Conservation (phyloP, 177 flowering plant genomes). For the Vitis hybrid region DNA sequence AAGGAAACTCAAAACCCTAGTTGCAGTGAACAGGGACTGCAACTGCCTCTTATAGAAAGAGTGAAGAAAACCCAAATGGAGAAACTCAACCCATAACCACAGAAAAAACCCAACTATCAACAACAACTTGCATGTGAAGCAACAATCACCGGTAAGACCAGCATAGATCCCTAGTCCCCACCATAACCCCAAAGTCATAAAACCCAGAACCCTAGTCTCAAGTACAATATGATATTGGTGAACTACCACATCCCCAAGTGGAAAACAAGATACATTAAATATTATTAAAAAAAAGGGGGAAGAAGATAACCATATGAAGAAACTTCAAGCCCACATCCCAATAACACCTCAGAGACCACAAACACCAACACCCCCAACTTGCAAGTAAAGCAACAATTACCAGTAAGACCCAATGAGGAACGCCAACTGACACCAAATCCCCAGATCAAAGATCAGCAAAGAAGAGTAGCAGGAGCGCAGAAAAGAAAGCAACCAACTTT, state of each 20-base stretch:
- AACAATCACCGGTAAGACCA: slow-evolving; percentile 2
- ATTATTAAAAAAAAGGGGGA: background rate
- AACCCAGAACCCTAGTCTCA: slow-evolving; percentile 9
- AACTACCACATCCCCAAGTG: background rate
- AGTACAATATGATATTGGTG: background rate
- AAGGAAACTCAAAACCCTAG: slow-evolving; percentile 12
- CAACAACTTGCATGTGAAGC: slow-evolving; percentile 30
- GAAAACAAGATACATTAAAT: background rate
- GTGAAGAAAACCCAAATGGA: slow-evolving; percentile 10
- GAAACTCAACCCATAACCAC: slow-evolving; percentile 12
- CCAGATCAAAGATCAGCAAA: slow-evolving; percentile 6
- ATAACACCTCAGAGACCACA: slow-evolving; percentile 11
- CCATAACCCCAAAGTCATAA: slow-evolving; percentile 3
- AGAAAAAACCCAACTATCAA: slow-evolving; percentile 13
- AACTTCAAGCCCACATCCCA: slow-evolving; percentile 13
- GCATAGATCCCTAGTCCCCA: slow-evolving; percentile 13
- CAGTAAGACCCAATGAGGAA: background rate
- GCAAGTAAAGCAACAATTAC: slow-evolving; percentile 5
- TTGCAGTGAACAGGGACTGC: slow-evolving; percentile 1
- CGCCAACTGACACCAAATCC: slow-evolving; percentile 12
- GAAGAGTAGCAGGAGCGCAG: background rate
- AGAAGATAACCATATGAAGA: slow-evolving; percentile 7
- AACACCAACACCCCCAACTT: background rate
- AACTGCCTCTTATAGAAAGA: background rate
- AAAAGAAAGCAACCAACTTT: slow-evolving; percentile 1